Evolutionary conservation across 208 protist genomes (phyloP), one percentile per base, ranked within the genome.

Genomic region (Naegleria fowleri): DNA sequence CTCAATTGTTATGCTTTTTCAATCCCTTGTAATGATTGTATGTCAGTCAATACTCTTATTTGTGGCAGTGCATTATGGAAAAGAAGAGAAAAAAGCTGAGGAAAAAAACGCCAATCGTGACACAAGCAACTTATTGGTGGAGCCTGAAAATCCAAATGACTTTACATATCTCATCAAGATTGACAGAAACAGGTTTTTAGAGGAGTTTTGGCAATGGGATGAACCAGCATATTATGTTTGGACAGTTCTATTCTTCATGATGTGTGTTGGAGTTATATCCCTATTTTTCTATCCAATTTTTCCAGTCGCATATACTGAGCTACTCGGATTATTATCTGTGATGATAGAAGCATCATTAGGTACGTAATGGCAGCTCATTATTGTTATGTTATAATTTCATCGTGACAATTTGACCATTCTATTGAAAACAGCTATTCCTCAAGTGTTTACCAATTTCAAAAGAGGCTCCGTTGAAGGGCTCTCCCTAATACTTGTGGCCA

Each of bases 21-120:
- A 91, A 67, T 48, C 33, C 6, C 19, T 91, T 75, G 48, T 91
- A 19, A 91, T 91, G 89, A 91, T 91, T 41, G 0, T 83, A 25
- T 9, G 29, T 40, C 89, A 91, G 39, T 39, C 79, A 48, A 5
- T 91, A 15, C 40, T 83, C 0, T 11, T 91, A 22, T 29, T 55
- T n/a, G 51, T 89, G 29, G 39, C 36, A 67, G 25, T 38, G 36
- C 13, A 39, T 11, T 67, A 22, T 89, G 25, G 55, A 67, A 67
- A 67, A 29, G 6, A 67, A 67, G 22, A 67, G 55, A 67, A 67
- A 29, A 15, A 29, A 67, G 19, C 11, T 3, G 55, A 67, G 22
- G 67, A 79, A 36, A 79, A 33, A 36, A 79, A 79, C 29, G 67
- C 19, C n/a, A 79, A 79, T 36, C 25, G n/a, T 36, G 25, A 36